A percentile compares a stretch with the other conserved stretches of the same genome.
Evolutionary conservation across 164 flowering plant genomes (phyloP).

Genomic region (Kingdonia uniflora): DNA sequence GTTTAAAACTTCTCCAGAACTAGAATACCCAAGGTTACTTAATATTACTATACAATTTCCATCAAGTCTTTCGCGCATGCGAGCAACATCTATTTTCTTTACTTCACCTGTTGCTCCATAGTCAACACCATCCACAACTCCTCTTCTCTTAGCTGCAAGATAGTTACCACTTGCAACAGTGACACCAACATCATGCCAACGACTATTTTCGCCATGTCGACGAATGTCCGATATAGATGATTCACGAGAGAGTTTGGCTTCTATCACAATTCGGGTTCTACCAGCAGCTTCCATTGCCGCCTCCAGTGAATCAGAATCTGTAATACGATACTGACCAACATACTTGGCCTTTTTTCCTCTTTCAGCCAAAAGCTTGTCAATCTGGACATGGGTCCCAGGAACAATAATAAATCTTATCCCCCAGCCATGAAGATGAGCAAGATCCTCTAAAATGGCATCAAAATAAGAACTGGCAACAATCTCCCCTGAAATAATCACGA

Average conservation of each 20-base stretch:
- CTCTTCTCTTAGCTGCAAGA: conserved; percentile 94
- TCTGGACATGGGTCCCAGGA: conserved; percentile 84
- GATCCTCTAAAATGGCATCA: conserved; percentile 67
- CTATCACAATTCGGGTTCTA: conserved; percentile 57
- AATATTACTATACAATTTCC: conserved; percentile 62
- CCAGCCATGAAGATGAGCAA: conserved; percentile 84
- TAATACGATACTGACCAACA: conserved; percentile 77
- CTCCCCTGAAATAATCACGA: conserved; percentile 49
- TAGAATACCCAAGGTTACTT: conserved; percentile 85
- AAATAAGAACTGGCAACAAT: conserved; percentile 31
- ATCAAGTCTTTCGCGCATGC: conserved; percentile 84
- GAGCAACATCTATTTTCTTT: conserved; percentile 80
- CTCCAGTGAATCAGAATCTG: conserved; percentile 63
- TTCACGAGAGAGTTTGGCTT: conserved; percentile 92
- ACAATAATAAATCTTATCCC: conserved; percentile 87
- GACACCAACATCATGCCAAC: conserved; percentile 91
- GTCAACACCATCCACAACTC: conserved; percentile 87
- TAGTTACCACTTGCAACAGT: conserved; percentile 94
- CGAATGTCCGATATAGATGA: conserved; percentile 75
- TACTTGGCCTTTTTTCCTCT: conserved; percentile 78
- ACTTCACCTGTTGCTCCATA: conserved; percentile 95
- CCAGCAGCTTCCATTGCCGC: conserved; percentile 97
- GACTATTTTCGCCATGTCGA: conserved; percentile 84
- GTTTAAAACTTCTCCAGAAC: conserved; percentile 95
- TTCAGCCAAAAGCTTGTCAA: conserved; percentile 72